phyloP scores from a whole-genome alignment of 345 rosid species.

The Toxicodendron radicans region DNA sequence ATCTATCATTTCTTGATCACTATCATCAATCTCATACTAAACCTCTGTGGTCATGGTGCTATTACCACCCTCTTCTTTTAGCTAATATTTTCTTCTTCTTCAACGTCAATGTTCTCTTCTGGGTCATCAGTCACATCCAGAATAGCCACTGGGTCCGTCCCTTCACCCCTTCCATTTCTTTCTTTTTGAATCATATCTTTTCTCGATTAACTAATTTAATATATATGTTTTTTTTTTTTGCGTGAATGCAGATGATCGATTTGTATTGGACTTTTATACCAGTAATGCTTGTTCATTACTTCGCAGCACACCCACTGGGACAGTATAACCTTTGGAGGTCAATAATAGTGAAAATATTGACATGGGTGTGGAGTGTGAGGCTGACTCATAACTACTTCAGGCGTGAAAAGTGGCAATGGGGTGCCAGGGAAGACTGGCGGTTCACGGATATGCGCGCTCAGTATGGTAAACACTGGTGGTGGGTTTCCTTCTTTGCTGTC shows the following conservation, averaged over 20 bases:
- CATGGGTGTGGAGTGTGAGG: conserved; percentile 86
- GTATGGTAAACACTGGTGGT: conserved; percentile 92
- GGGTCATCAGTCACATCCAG: conserved; percentile 72
- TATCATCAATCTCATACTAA: conserved; percentile 19
- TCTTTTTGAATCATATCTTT: background rate
- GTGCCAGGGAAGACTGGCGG: conserved; percentile 97
- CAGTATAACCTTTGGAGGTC: conserved; percentile 70
- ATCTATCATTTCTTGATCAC: conserved; percentile 55
- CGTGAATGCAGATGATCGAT: conserved; percentile 72
- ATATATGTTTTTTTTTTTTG: background rate
- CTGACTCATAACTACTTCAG: conserved; percentile 85
- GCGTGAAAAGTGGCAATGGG: conserved; percentile 97
- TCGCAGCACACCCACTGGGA: conserved; percentile 66
- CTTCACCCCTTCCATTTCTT: background rate
- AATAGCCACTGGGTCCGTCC: conserved; percentile 81
- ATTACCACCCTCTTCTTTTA: conserved; percentile 69
- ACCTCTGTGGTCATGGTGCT: conserved; percentile 71
- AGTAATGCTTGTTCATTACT: conserved; percentile 75
- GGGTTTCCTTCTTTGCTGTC: conserved; percentile 88
- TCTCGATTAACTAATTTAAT: background rate
- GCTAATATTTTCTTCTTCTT: conserved; percentile 85
- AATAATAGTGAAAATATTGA: conserved; percentile 48
- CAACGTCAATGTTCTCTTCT: conserved; percentile 89
- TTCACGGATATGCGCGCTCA: conserved; percentile 76
- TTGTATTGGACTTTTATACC: conserved; percentile 95